Evolutionary conservation across 2,329 filamentous ascomycete species (phyloP).

Genomic region (Mariannaea sp.): DNA sequence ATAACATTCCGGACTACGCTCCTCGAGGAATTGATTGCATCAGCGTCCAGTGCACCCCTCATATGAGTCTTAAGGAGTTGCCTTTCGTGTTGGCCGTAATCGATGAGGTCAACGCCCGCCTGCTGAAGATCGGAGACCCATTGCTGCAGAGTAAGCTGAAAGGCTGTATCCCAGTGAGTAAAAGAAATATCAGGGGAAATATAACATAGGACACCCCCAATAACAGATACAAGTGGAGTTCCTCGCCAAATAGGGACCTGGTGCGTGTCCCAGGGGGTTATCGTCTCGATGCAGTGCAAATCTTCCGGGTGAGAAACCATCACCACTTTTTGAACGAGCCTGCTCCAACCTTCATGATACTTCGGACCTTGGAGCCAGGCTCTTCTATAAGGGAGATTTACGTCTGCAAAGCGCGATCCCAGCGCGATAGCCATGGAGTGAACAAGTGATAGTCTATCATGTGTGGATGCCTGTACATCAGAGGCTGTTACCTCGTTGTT

Average conservation of each 20-base stretch:
- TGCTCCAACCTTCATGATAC: slow-evolving; percentile 17
- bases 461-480: slow-evolving; percentile 23
- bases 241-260: slow-evolving; percentile 32
- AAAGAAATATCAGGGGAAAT: slow-evolving; percentile 12
- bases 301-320: slow-evolving; percentile 3
- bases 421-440: slow-evolving; percentile 25
- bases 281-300: slow-evolving; percentile 23
- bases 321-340: background rate
- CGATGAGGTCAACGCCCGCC: slow-evolving; percentile 28
- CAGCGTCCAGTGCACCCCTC: slow-evolving; percentile 26
- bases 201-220: slow-evolving; percentile 37
- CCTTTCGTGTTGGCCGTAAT: slow-evolving; percentile 31
- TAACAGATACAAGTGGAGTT: slow-evolving; percentile 29
- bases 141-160: slow-evolving; percentile 24
- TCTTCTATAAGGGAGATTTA: background rate
- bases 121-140: slow-evolving; percentile 25
- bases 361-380: background rate
- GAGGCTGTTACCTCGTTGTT: background rate
- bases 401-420: background rate
- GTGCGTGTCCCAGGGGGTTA: slow-evolving; percentile 30
- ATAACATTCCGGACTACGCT: slow-evolving; percentile 11
- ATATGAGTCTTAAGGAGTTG: background rate
- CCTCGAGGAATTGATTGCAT: slow-evolving; percentile 20
- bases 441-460: slow-evolving; percentile 27
- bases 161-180: slow-evolving; percentile 25